Conservation (phyloP, 2,329 filamentous ascomycete genomes). For the Elsinoe fawcettii region DNA sequence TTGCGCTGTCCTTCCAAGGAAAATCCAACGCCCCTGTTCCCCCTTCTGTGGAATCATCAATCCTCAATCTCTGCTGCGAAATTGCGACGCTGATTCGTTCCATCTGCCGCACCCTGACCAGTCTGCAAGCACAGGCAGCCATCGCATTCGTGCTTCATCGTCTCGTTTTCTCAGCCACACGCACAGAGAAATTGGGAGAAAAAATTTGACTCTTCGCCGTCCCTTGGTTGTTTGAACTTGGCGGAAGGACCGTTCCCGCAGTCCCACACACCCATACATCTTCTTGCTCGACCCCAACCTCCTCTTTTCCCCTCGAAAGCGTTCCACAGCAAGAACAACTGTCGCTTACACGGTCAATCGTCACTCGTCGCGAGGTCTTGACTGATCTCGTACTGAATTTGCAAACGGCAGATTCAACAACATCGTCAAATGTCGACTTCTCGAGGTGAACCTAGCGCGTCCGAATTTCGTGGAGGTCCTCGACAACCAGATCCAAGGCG, state of each 20-base stretch:
- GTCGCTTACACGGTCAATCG: constrained; percentile 2
- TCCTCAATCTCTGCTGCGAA: constrained; percentile 8
- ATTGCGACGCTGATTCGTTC: constrained; percentile 14
- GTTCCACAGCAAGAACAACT: constrained; percentile 12
- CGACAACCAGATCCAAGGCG: constrained; percentile 14
- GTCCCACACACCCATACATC: not conserved
- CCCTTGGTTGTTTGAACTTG: constrained; percentile 11
- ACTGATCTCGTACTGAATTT: constrained; percentile 15
- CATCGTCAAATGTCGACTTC: constrained; percentile 13
- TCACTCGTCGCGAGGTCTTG: constrained; percentile 11
- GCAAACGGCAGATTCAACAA: constrained; percentile 3
- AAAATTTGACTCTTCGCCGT: constrained; percentile 3
- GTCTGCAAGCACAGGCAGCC: constrained; percentile 10
- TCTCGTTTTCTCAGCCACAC: constrained; percentile 14
- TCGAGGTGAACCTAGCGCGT: constrained; percentile 8
- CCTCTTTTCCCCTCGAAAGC: constrained; percentile 15
- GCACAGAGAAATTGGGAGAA: constrained; percentile 7
- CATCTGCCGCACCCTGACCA: constrained; percentile 9
- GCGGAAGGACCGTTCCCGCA: constrained; percentile 10
- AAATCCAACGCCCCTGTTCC: constrained; percentile 14
- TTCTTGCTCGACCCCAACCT: constrained; percentile 3
- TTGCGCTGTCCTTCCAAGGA: constrained; percentile 7
- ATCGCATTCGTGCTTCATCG: constrained; percentile 9
- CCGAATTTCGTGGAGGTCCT: constrained; percentile 7
- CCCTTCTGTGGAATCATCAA: constrained; percentile 1